Conservation (phyloP, 495 filamentous ascomycete species). For the Elaphomyces granulatus region DNA sequence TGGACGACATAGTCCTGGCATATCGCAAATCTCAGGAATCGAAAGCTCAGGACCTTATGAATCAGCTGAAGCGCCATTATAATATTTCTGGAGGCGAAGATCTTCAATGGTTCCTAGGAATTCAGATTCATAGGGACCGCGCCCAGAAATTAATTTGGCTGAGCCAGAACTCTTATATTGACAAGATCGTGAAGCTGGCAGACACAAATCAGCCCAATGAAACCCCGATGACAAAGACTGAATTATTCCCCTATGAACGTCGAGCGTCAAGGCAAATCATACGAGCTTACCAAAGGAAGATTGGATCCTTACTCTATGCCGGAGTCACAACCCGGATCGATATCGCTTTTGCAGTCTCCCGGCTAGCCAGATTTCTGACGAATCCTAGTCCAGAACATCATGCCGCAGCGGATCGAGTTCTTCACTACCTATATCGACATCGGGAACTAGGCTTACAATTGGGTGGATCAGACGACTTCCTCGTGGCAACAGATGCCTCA, state of each 20-base stretch:
- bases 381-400: conserved; percentile 12
- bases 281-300: conserved; percentile 10
- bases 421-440: conserved; percentile 1
- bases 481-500: neutral
- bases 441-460: neutral
- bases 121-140: neutral
- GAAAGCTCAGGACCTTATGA: conserved; percentile 4
- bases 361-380: conserved; percentile 10
- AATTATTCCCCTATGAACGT: conserved; percentile 4
- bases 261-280: conserved; percentile 3
- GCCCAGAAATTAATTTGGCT: neutral
- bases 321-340: conserved; percentile 13
- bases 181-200: neutral
- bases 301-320: conserved; percentile 15
- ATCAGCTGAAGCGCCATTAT: conserved; percentile 3
- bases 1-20: conserved; percentile 13
- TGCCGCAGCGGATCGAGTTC: conserved; percentile 4
- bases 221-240: neutral
- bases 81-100: conserved; percentile 2
- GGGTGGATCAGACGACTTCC: neutral
- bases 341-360: conserved; percentile 5
- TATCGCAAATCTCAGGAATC: neutral
- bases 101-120: neutral
- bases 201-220: conserved; percentile 10
- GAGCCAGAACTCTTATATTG: neutral